phyloP scores from a whole-genome alignment of 306 rosid genomes.

The Glycine latifolia region DNA sequence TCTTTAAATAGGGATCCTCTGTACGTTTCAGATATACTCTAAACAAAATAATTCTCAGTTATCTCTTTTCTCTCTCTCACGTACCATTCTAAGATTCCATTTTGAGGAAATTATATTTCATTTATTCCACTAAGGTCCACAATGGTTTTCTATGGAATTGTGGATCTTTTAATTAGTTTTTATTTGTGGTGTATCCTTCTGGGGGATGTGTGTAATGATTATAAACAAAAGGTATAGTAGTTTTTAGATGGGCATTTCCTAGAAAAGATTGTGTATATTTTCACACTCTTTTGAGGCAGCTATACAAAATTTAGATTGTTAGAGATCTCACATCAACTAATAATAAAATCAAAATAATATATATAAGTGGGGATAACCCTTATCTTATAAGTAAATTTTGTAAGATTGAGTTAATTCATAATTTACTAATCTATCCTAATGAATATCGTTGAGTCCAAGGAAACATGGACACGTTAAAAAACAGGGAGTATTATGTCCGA shows the following conservation, averaged over 20 bases:
- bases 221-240: background rate
- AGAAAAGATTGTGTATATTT: background rate
- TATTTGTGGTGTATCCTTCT: background rate
- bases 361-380: no score
- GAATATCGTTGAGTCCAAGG: no score
- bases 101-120: background rate
- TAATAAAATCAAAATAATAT: no score
- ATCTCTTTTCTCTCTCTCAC: background rate
- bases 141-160: background rate
- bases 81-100: background rate
- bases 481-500: no score
- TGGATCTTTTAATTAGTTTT: background rate
- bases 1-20: background rate
- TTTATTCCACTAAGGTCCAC: background rate
- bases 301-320: conserved; percentile 12
- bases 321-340: no score
- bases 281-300: conserved; percentile 8
- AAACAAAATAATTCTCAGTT: background rate
- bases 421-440: no score
- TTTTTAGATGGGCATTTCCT: background rate
- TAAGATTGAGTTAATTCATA: no score
- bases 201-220: background rate
- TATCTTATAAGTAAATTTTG: no score
- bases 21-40: background rate
- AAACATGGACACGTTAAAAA: no score